A percentile compares a stretch with the other conserved stretches of the same genome.
phyloP scores from a whole-genome alignment of 768 basidiomycete genomes.

The Pleurotus citrinopileatus region DNA sequence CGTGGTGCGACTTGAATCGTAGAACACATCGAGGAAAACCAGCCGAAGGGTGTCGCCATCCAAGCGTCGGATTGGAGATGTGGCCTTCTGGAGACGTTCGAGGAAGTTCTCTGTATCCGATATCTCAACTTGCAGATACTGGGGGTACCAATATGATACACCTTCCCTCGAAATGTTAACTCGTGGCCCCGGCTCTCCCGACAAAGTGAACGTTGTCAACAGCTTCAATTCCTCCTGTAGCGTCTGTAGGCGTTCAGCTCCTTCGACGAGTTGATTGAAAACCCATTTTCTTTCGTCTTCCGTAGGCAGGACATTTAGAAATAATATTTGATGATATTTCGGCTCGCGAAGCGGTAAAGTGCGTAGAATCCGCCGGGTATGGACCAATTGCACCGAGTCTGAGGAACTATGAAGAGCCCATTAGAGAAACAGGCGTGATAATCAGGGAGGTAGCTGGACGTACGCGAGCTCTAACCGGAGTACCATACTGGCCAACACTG shows the following conservation, averaged over 20 bases:
- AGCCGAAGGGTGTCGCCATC: neutral
- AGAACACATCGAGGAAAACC: neutral
- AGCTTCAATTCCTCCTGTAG: neutral
- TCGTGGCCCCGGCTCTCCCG: neutral
- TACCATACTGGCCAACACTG: too few relatives aligned
- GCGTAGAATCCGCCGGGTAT: neutral
- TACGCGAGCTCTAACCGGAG: too few relatives aligned
- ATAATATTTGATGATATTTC: neutral
- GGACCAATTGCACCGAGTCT: neutral
- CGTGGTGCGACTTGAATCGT: neutral
- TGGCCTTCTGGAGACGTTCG: neutral
- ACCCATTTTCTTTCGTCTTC: neutral
- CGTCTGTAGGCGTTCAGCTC: neutral
- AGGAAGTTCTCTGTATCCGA: neutral
- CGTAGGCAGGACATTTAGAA: neutral
- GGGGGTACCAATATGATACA: neutral
- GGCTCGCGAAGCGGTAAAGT: neutral
- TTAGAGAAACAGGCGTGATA: too few relatives aligned
- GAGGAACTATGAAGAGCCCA: neutral
- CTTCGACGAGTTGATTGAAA: neutral
- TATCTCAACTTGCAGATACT: neutral
- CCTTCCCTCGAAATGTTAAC: neutral
- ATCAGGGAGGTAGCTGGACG: too few relatives aligned
- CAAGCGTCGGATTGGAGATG: neutral
- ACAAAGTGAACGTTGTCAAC: too few relatives aligned